Conservation (phyloP, 148 eudicot genomes). For the Pharnaceum exiguum region DNA sequence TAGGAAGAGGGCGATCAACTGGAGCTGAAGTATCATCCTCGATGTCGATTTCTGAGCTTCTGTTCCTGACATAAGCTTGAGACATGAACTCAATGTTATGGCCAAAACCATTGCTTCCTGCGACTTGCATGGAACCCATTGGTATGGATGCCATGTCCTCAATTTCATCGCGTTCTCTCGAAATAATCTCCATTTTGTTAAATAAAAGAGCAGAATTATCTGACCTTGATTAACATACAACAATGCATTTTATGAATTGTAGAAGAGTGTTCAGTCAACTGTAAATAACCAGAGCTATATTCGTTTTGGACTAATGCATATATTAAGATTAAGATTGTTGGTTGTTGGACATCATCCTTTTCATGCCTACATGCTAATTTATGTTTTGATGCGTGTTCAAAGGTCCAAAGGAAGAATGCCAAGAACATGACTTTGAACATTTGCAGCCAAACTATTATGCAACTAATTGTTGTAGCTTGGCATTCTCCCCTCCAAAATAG, state of each 20-base stretch:
- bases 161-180: constrained; percentile 42
- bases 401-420: constrained; percentile 31
- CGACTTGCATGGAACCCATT: constrained; percentile 56
- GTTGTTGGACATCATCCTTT: constrained; percentile 63
- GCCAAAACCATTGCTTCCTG: constrained; percentile 70
- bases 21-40: constrained; percentile 36
- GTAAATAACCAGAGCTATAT: constrained; percentile 43
- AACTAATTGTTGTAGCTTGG: constrained; percentile 10
- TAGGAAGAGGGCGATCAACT: constrained; percentile 54
- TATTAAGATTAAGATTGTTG: constrained; percentile 18
- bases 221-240: constrained; percentile 13
- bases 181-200: constrained; percentile 42
- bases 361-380: constrained; percentile 27
- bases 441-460: constrained; percentile 2
- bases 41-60: constrained; percentile 58
- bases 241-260: not conserved
- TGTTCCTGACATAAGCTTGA: constrained; percentile 53
- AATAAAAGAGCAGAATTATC: not conserved
- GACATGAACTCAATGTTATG: constrained; percentile 75
- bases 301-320: constrained; percentile 42
- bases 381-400: not conserved
- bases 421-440: constrained; percentile 38
- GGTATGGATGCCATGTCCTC: constrained; percentile 49
- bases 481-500: constrained; percentile 1
- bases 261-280: constrained; percentile 29